phyloP scores from a whole-genome alignment of 2,329 filamentous ascomycete species.

The Emmonsiellopsis sp. region DNA sequence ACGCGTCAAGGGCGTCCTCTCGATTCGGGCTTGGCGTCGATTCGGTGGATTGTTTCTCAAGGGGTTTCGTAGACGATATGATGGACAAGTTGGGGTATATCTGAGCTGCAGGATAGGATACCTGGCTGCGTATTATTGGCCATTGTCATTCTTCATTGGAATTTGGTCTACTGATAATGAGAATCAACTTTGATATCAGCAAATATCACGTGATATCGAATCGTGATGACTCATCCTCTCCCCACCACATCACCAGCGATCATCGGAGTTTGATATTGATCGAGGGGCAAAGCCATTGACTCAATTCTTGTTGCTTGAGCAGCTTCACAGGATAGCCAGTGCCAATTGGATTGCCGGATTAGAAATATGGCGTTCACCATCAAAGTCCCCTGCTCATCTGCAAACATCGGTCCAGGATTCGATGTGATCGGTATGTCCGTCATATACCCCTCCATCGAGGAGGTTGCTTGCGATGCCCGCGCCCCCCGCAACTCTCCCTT shows the following conservation, averaged over 20 bases:
- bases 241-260: background rate
- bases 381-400: conserved; percentile 84
- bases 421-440: conserved; percentile 62
- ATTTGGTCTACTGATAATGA: background rate
- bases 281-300: background rate
- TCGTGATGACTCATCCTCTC: background rate
- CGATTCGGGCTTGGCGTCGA: too few relatives aligned
- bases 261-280: background rate
- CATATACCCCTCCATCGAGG: background rate
- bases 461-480: too few relatives aligned
- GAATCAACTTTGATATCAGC: background rate
- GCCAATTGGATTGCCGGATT: background rate
- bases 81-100: too few relatives aligned
- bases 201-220: background rate
- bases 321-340: background rate
- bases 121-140: too few relatives aligned
- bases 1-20: too few relatives aligned
- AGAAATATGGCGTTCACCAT: conserved; percentile 46
- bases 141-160: too few relatives aligned
- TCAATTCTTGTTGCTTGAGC: background rate
- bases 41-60: too few relatives aligned
- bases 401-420: conserved; percentile 96
- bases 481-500: background rate
- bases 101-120: too few relatives aligned
- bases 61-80: too few relatives aligned